phyloP scores from a whole-genome alignment of 108 stramenopile species.

The Skeletonema grethae region DNA sequence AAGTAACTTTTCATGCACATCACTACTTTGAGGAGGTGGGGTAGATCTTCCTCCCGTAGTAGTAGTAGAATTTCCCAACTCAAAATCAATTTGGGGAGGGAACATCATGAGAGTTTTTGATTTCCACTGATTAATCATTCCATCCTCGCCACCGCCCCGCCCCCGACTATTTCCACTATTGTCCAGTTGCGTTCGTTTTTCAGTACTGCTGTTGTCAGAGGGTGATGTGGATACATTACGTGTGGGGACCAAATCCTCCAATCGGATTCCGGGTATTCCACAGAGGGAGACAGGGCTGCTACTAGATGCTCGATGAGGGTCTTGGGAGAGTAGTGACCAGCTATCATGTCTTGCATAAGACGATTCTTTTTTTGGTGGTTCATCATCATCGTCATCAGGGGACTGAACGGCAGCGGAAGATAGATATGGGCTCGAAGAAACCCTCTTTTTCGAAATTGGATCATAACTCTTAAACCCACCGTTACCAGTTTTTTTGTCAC shows the following conservation, averaged over 20 bases:
- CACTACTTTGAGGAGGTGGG: neutral
- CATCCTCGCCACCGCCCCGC: neutral
- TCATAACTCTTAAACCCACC: neutral
- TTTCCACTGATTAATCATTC: neutral
- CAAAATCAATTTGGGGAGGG: conserved; percentile 2
- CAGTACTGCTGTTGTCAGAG: neutral
- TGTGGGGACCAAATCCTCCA: conserved; percentile 17
- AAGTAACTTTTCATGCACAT: neutral
- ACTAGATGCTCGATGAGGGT: neutral
- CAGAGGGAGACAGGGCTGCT: neutral
- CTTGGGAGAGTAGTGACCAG: neutral
- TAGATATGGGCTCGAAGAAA: neutral
- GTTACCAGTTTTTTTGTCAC: neutral
- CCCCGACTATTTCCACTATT: neutral
- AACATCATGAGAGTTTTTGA: neutral
- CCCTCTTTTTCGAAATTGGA: neutral
- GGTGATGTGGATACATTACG: neutral
- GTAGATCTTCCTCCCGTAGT: no score
- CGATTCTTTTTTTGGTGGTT: neutral
- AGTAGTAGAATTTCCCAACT: neutral
- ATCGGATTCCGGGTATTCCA: neutral
- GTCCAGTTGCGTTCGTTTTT: neutral
- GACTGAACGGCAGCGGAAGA: neutral
- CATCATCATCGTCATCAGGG: neutral
- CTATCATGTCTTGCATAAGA: neutral